phyloP scores from a whole-genome alignment of 2,329 filamentous ascomycete genomes.

The Herpotrichia juniperi region DNA sequence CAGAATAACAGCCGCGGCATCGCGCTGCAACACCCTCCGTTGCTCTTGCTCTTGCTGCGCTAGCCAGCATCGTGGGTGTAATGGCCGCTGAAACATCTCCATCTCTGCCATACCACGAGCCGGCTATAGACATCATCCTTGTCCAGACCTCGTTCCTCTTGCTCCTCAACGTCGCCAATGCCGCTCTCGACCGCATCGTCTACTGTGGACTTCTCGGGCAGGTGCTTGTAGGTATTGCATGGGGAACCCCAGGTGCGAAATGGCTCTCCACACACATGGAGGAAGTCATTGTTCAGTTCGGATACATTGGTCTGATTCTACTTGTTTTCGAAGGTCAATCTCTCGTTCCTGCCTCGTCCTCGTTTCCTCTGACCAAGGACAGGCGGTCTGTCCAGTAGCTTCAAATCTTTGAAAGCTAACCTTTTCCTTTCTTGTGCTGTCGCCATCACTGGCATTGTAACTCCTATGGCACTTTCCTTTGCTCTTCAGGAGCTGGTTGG shows the following conservation, averaged over 20 bases:
- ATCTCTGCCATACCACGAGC: constrained; percentile 66
- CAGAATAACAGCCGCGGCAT: constrained; percentile 2
- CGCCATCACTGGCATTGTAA: constrained; percentile 68
- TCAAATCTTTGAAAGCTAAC: constrained; percentile 64
- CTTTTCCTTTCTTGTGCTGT: constrained; percentile 65
- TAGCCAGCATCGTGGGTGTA: constrained; percentile 30
- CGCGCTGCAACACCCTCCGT: neutral
- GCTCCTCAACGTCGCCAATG: constrained; percentile 64
- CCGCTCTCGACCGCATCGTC: constrained; percentile 62
- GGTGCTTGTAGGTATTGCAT: constrained; percentile 72
- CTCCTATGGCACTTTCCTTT: constrained; percentile 72
- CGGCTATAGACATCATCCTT: constrained; percentile 64
- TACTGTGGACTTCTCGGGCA: constrained; percentile 77
- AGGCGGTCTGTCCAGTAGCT: constrained; percentile 65
- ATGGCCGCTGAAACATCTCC: constrained; percentile 23
- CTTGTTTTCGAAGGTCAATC: constrained; percentile 70
- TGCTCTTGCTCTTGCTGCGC: constrained; percentile 8
- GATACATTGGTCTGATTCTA: constrained; percentile 75
- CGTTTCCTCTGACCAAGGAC: constrained; percentile 8
- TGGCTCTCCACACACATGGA: constrained; percentile 63
- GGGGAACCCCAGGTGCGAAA: constrained; percentile 69
- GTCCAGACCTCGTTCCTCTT: constrained; percentile 67
- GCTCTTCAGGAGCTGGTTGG: constrained; percentile 57
- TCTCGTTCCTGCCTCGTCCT: neutral
- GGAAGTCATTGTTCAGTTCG: constrained; percentile 65